Base-by-base conservation (phyloP, 805 yeast genomes). In the Candida sakaeoensis region DNA sequence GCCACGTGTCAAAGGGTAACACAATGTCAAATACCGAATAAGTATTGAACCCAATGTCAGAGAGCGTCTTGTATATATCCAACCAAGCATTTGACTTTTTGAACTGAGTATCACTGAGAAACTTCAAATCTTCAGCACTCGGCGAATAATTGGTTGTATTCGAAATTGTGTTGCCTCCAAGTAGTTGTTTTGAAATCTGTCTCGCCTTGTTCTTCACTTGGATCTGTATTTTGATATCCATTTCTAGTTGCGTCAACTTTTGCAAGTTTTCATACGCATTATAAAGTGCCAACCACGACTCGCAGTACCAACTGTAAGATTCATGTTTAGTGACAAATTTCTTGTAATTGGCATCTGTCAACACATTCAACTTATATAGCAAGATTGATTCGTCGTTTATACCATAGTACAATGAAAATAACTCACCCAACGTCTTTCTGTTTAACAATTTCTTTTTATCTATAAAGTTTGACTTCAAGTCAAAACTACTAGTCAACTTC, bases 261-360 rank as follows among this genome's bases (percentile, higher is more conserved):
- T 61, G 61, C 37, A 77, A 59, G 39, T 67, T 65, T 13, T 56
- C 60, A 53, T 71, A 69, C 16, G 79, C 74, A 41, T 72, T 72
- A 53, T 77, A 75, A 37, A 82, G 54, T 1, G 79, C 79, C 12
- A 80, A 55, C 42, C 82, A 47, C 14, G 85, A 77, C 51, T 79
- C 85, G 40, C 70, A 70, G 61, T 79, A 80, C 90, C 91, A 83
- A 0, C 86, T 79, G 27, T 75, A 61, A 2, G 80, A 66, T 57
- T 80, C 87, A 54, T 84, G 87, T 50, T 70, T 68, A 3, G 62
- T 57, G 4, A 76, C 79, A 37, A 74, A 47, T 10, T 53, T 42
- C 36, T 65, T 64, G 28, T 65, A 52, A 5, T 60, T 44, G 2
- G 63, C 47, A 39, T 72, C 69, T 5, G 63, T 54, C 24, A 75